Evolutionary conservation across 768 basidiomycete genomes (phyloP), one percentile per base, ranked within the genome.

Genomic region (Hirschioporus abietinus): DNA sequence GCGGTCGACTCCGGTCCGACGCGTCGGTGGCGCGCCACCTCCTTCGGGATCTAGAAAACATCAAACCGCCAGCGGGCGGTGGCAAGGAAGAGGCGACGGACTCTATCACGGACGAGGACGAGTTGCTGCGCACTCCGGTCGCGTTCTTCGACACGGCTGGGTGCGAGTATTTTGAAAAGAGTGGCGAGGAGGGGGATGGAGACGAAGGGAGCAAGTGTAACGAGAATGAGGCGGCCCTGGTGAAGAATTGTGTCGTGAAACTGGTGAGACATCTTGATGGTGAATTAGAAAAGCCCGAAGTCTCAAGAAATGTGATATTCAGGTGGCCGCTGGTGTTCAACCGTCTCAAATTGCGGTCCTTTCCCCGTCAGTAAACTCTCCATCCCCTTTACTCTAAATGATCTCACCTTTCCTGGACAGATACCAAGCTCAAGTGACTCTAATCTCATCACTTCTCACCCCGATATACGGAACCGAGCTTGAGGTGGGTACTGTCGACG

Each of bases 111-210:
- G 88, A 91, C 42, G 79, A 83, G 60, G 86, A 84, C 68, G 96
- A 96, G 65, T 76, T 86, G 3, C 78, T 98, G 7, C 84, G 81
- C 2, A 91, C 84, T 0, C 92, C 94, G 0, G 85, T 98, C 1
- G 87, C 96, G 1, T 99, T 99, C 75, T 93, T 93, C 71, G 97
- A 99, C 74, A 99, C 95, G 0, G 87, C 92, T 3, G 95, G 95
- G 0, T 95, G 93, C 71, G 95, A 97, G 74, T 96, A 93, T 72
- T 97, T 89, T 72, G 97, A 99, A 74, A 80, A 93, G 18, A 52
- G 42, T 52, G 68, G 72, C 0, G 74, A 87, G 0, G 91, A 93
- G 35, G 89, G 84, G 0, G 89, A 89, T 66, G 81, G 83, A n/a
- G 92, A 94, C 72, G 95, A 96, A 72, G 95, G 95, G 0, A 96